Evolutionary conservation across 2,329 filamentous ascomycete genomes (phyloP), one percentile per base, ranked within the genome.

Genomic region (Colletotrichum shisoi): DNA sequence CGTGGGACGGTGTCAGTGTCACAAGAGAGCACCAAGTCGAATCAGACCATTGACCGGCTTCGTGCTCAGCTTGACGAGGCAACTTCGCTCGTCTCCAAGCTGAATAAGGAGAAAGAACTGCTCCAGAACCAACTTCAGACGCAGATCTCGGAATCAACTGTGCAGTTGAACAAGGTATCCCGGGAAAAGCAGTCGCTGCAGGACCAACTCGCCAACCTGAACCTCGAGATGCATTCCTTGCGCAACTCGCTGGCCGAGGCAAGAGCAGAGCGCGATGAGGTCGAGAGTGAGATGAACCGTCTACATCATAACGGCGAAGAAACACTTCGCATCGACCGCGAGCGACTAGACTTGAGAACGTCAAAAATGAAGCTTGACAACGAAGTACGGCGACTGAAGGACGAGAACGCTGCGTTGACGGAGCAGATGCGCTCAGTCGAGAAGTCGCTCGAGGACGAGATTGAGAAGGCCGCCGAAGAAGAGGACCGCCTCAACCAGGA

Each of bases 351-450:
- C 61, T 80, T 92, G 27, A 87, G 89, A 19, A 87, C 88, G 34
- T 79, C 85, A n/a, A 90, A 89, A 74, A 79, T 88, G 69, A 89
- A 88, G 72, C 82, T 91, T 19, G 90, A 92, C 70, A 84, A 81
- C 68, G 90, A 92, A 72, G 80, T 91, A 17, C 86, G 87, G 48
- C 83, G 88, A 13, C 79, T 91, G 17, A 86, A 82, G 58, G 87
- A 90, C 9, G 89, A 92, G 73, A 89, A 88, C 71, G 82, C 81
- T 62, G 75, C 80, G 1, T 77, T 91, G 44, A 67, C 80, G 13
- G 84, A 87, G 64, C 84, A 88, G 68, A 86, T 86, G 39, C 79
- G 85, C 46, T 79, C 82, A 1, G 77, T 91, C 3, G 89, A 92
- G 73, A 82, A 81, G 70, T 85, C 89, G 37, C 82, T 92, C 2